Conservation (phyloP, 2,329 filamentous ascomycete species). For the Cercospora citrullina region DNA sequence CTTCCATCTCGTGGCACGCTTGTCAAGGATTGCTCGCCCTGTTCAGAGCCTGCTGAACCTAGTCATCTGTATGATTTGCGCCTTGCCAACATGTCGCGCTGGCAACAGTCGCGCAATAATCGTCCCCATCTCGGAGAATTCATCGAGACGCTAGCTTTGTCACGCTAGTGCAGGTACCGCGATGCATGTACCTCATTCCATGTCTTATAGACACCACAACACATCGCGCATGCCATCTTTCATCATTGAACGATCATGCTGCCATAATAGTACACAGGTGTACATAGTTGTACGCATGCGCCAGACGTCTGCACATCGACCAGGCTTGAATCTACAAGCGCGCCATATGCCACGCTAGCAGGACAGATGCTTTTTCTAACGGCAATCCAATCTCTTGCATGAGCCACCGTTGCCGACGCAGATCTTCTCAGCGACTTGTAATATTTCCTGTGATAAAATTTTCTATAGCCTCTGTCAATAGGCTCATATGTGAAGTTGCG, state of each 20-base stretch:
- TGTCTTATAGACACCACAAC: neutral
- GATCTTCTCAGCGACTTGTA: neutral
- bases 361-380: neutral
- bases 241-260: neutral
- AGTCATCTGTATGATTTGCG: neutral
- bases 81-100: neutral
- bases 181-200: neutral
- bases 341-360: neutral
- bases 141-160: neutral
- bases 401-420: neutral
- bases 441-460: neutral
- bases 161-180: neutral
- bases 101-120: neutral
- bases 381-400: neutral
- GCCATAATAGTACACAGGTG: neutral
- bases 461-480: neutral
- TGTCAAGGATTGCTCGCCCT: neutral
- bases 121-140: neutral
- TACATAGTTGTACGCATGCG: neutral
- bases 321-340: neutral
- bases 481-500: neutral
- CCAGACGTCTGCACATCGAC: neutral
- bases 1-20: neutral
- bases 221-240: neutral
- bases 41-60: neutral